Base-by-base conservation (phyloP, 1,284 basidiomycete species). In the Marasmius tenuissimus region DNA sequence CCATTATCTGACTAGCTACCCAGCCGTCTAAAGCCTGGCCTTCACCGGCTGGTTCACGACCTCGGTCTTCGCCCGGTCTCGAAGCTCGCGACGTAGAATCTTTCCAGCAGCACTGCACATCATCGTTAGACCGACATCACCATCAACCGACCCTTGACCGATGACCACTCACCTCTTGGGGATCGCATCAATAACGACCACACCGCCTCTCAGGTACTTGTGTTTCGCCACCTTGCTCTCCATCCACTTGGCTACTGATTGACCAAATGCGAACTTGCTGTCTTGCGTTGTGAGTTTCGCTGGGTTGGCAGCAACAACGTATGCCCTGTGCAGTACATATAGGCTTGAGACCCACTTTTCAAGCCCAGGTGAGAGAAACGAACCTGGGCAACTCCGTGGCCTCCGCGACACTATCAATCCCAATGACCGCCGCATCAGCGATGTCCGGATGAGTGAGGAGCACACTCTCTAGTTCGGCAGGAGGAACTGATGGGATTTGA, bases 351-450 rank as follows among this genome's bases (percentile, higher is more conserved):
- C 18, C n/a, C 6, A 2, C 22, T 20, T 35, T 39, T 20, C 16
- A n/a, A 20, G 16, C 16, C 22, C 37, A 51, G 35, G 14, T 48
- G 35, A 33, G 6, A 60, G 39, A 47, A 48, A 55, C 65, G 50
- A 38, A 86, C 87, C 89, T 83, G 10, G 93, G 93, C 12, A 94
- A 78, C 70, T 95, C 92, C 2, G 92, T 92, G 1, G 85, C 89
- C 67, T 91, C 81, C 56, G 79, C 78, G 1, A 76, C 75, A 61
- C 81, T 82, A 2, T 87, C 77, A 1, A 93, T 75, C 1, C 91
- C 89, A 58, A 94, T 87, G 4, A 94, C 90, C 8, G 86, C 92
- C 0, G 81, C 81, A 67, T 94, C 92, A 3, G 84, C 85, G 27
- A 93, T 78, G 2, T 88, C 82, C 0, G 89, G 85, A 67, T 94